phyloP scores from a whole-genome alignment of 495 filamentous ascomycete genomes.

The Aspergillus carlsbadensis region DNA sequence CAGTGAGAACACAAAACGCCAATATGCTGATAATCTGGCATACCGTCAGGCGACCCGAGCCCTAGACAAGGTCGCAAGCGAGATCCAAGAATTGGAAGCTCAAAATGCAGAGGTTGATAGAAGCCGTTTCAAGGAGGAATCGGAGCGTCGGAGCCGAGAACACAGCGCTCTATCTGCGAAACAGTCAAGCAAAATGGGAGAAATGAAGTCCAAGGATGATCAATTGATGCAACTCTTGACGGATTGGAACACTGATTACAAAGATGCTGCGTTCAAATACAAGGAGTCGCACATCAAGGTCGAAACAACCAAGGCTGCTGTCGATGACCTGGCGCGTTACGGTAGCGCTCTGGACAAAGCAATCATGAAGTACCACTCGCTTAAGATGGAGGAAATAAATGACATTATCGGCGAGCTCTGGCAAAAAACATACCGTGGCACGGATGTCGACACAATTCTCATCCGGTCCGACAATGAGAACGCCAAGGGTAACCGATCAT shows the following conservation, averaged over 20 bases:
- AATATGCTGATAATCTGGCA: constrained; percentile 81
- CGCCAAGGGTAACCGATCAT: constrained; percentile 71
- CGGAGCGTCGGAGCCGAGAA: constrained; percentile 57
- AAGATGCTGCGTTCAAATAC: constrained; percentile 77
- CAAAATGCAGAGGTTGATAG: constrained; percentile 83
- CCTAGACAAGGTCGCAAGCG: constrained; percentile 60
- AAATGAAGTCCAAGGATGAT: constrained; percentile 78
- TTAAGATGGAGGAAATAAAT: constrained; percentile 99
- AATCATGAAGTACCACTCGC: constrained; percentile 91
- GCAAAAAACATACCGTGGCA: constrained; percentile 95
- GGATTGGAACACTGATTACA: constrained; percentile 86
- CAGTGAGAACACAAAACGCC: constrained; percentile 73
- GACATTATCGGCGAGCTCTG: constrained; percentile 91
- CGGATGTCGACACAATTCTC: constrained; percentile 94
- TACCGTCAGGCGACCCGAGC: constrained; percentile 72
- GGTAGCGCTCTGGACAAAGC: constrained; percentile 81
- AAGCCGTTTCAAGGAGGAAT: constrained; percentile 68
- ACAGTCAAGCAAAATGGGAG: constrained; percentile 63
- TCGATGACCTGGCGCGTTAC: constrained; percentile 85
- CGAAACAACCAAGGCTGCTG: constrained; percentile 87
- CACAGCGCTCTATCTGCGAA: constrained; percentile 61
- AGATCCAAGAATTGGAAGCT: constrained; percentile 74
- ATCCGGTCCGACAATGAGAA: constrained; percentile 87
- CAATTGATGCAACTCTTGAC: constrained; percentile 64
- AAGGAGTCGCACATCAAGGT: constrained; percentile 88